Percentiles rank a stretch among this genome's conserved stretches.
Evolutionary conservation across 192 early-diverging fungal species (phyloP).

Genomic region (Rhizoclosmatium sp.): DNA sequence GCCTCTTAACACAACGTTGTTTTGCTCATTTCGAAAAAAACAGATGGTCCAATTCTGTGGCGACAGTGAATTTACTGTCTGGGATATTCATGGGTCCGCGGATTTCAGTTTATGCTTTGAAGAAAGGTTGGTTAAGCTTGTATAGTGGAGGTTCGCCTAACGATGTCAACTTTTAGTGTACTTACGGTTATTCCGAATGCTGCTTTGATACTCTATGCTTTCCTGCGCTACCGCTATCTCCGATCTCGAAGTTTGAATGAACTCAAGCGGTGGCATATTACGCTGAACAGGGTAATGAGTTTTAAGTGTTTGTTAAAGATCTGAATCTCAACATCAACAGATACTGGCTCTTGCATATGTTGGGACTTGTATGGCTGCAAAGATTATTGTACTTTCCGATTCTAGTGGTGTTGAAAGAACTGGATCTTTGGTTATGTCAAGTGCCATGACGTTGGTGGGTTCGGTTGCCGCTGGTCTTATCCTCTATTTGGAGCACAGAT

Average conservation of each 20-base stretch:
- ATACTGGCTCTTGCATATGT: background rate
- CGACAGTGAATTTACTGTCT: conserved; percentile 3
- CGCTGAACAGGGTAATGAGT: background rate
- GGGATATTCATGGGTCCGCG: conserved; percentile 4
- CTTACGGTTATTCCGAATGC: background rate
- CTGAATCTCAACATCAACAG: background rate
- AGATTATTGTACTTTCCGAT: background rate
- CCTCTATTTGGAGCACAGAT: conserved; percentile 32
- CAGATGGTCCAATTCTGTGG: too few species aligned
- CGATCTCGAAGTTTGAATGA: background rate
- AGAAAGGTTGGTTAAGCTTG: conserved; percentile 1
- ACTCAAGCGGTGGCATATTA: conserved; percentile 7
- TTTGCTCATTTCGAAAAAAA: too few species aligned
- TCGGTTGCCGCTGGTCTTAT: background rate
- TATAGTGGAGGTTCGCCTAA: too few species aligned
- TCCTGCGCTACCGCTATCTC: conserved; percentile 6
- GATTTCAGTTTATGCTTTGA: conserved; percentile 24
- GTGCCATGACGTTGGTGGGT: background rate
- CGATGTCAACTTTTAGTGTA: background rate
- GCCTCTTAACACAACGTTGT: too few species aligned
- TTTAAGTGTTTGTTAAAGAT: too few species aligned
- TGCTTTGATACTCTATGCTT: conserved; percentile 1
- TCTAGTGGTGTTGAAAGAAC: background rate
- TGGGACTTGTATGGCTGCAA: too few species aligned
- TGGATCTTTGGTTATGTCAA: conserved; percentile 3